Evolutionary conservation across 2,329 filamentous ascomycete genomes (phyloP), one percentile per base, ranked within the genome.

Genomic region (Fusarium sarcochroum): DNA sequence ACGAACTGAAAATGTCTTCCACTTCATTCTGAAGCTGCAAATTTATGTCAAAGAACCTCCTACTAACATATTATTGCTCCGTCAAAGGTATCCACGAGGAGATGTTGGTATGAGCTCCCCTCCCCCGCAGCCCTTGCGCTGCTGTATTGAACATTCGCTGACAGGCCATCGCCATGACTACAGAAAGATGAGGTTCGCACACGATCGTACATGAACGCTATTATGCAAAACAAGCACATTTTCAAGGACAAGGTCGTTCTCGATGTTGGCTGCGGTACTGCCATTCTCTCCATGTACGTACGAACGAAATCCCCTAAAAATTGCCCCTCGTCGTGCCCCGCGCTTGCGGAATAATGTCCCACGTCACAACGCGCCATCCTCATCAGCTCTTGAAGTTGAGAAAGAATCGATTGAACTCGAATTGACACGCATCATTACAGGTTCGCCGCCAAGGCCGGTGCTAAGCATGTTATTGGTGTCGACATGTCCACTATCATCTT

Each of bases 401-500:
- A 41, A 32, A 27, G n/a, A 32, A 34, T 53, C 48, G 9, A 47
- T 38, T 41, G 52, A 63, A 56, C 27, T 59, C 10, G 45, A 45
- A 38, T 60, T 59, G 44, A 73, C 57, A 15, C 37, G 25, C 23
- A 13, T 37, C 45, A 34, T 52, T 32, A 35, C 75, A 98, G 95
- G 95, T 99, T 99, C 80, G 96, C 96, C 57, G 94, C 93, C 65
- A 94, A 92, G 83, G 94, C 96, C 65, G 96, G 96, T 78, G 96
- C 96, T 62, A 98, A 97, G 85, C 96, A 99, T 81, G 96, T 99
- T 73, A 97, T 98, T 73, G 96, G 96, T 75, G 96, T 99, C 58
- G 96, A 99, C 82, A 99, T 98, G 95, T 99, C 96, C 34, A 98
- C 95, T 74, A 99, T 99, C 82, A 98, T 99, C 83, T 93, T 97